Evolutionary conservation across 208 protist species (phyloP).

Genomic region (Naegleria gruberi): DNA sequence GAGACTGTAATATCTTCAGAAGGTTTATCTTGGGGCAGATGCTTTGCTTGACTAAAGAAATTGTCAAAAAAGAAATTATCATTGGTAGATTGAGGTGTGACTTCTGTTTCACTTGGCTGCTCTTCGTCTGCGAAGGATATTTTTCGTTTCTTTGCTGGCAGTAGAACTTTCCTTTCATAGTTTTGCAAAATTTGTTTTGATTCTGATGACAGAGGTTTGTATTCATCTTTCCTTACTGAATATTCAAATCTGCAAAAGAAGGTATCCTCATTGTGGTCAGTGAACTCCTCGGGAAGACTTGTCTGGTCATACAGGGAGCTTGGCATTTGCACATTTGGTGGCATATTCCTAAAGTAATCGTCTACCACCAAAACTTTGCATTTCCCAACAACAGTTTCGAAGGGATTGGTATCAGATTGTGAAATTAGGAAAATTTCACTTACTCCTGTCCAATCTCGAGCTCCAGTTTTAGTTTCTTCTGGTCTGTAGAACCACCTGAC

Average conservation of each 20-base stretch:
- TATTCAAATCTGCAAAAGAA: conserved; percentile 7
- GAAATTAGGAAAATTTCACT: background rate
- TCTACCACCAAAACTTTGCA: background rate
- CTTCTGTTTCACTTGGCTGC: background rate
- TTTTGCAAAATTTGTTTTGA: background rate
- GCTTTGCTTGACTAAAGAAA: background rate
- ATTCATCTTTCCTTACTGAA: background rate
- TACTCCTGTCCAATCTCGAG: background rate
- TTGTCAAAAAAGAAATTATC: background rate
- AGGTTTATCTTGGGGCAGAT: too few relatives aligned
- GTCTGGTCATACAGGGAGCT: background rate
- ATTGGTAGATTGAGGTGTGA: background rate
- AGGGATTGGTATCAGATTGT: background rate
- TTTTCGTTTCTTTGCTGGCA: background rate
- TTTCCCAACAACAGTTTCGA: background rate
- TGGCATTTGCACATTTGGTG: background rate
- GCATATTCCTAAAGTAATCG: background rate
- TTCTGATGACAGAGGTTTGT: background rate
- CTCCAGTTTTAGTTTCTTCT: background rate
- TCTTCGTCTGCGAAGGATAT: background rate
- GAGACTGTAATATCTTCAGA: too few relatives aligned
- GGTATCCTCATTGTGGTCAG: background rate
- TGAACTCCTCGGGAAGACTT: background rate
- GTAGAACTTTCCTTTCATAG: background rate
- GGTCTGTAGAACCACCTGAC: background rate